Base-by-base conservation (phyloP, 192 early-diverging fungal genomes). In the Coemansia javaensis region DNA sequence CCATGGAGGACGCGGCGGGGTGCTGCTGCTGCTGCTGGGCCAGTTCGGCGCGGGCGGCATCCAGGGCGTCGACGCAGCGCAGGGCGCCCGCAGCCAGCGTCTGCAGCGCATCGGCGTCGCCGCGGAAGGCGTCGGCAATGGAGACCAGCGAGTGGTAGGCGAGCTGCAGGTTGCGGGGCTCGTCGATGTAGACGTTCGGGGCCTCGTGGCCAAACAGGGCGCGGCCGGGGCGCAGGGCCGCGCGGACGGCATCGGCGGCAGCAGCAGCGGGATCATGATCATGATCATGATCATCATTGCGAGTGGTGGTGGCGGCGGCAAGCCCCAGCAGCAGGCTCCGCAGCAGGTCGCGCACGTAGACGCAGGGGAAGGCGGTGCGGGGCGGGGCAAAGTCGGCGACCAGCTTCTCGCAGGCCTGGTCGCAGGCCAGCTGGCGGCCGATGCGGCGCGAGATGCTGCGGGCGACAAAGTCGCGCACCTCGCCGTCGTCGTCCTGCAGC, bases 161-260 rank as follows among this genome's bases (percentile, higher is more conserved):
- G 60, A 79, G 71, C 63, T 83, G 77, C 21, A 72, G 53, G 44
- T 89, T 82, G 31, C 88, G 66, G 44, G 82, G 54, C 47, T 82
- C 78, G 58, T 91, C 90, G 7, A 82, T 80, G 49, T 85, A 85
- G 17, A 86, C 76, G 54, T 91, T 91, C 9, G 80, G 77, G 8
- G 78, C 77, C 59, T 91, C 90, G 35, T 86, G 82, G 20, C 79
- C 82, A 58, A 91, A 91, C n/a, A 91, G 62, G n/a, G 74, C 79
- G 33, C 71, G 64, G 11, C 21, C 40, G 2, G 79, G 79, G 14
- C 63, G 61, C 5, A 80, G 35, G 0, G 58, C 73, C 14, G 37
- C 52, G 15, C 25, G 38, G 17, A 73, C 62, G 2, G 41, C 48
- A 3, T 49, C 40, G 3, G 5, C 32, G 0, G 40, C 20, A n/a